Evolutionary conservation across 345 rosid species (phyloP).

Genomic region (Angophora floribunda): DNA sequence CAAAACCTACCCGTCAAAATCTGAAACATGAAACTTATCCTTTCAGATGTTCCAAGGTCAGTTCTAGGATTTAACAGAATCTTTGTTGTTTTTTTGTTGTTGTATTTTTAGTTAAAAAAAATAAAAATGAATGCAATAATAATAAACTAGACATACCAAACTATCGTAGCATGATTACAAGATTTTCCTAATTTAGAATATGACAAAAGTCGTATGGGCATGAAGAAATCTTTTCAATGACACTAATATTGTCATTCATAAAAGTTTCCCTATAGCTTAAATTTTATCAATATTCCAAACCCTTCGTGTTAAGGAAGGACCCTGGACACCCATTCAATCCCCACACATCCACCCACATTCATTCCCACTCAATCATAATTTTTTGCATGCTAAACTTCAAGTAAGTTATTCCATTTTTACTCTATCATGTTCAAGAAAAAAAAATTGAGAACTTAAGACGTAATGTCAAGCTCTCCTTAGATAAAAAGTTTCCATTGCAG

Average conservation of each 20-base stretch:
- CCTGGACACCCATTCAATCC: background rate
- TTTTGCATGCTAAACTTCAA: background rate
- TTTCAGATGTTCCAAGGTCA: no score
- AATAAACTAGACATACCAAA: no score
- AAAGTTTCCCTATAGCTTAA: background rate
- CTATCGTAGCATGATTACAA: background rate
- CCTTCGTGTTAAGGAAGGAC: background rate
- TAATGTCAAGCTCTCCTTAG: background rate
- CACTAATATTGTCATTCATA: background rate
- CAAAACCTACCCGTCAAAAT: no score
- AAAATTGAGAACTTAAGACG: background rate
- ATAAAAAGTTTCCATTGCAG: background rate
- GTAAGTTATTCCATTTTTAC: background rate
- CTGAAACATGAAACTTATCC: no score
- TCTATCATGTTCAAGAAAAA: background rate
- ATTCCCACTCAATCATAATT: background rate
- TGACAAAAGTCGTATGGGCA: background rate
- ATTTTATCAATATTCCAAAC: background rate
- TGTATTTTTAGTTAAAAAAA: no score
- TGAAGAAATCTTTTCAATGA: background rate
- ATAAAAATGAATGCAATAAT: no score
- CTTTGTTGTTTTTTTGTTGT: no score
- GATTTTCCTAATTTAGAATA: background rate
- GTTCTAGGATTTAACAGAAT: no score
- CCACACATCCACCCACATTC: background rate